Percentiles rank a stretch among this genome's conserved stretches.
Evolutionary conservation across 176 grass and related monocot genomes (phyloP).

Genomic region (Lolium perenne): DNA sequence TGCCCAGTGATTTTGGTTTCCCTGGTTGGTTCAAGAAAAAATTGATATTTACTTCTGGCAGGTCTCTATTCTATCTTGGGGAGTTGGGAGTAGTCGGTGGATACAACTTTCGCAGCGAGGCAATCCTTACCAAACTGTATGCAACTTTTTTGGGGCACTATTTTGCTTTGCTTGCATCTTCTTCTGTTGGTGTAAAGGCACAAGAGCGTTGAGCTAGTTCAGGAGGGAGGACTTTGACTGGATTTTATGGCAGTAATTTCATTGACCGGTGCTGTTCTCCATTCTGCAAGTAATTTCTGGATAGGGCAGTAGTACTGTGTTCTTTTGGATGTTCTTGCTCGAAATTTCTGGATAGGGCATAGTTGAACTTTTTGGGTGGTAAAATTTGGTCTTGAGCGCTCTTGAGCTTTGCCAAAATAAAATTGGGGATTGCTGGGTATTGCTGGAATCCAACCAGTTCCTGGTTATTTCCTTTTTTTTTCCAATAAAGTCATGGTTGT

Average conservation of each 20-base stretch:
- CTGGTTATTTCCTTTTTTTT: background rate
- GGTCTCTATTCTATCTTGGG: background rate
- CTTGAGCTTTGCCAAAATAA: background rate
- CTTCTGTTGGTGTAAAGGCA: background rate
- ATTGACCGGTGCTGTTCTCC: background rate
- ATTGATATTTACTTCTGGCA: background rate
- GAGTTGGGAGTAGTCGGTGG: constrained; percentile 18
- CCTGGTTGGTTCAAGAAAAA: background rate
- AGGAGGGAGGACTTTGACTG: constrained; percentile 2
- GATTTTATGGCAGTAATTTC: background rate
- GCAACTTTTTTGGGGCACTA: background rate
- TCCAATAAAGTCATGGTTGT: too few species aligned
- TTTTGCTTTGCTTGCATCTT: background rate
- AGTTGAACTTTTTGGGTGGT: background rate
- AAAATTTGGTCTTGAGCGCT: background rate
- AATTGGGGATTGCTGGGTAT: constrained; percentile 4
- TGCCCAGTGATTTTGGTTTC: constrained; percentile 30
- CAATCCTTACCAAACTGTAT: background rate
- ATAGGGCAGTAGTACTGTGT: too few species aligned
- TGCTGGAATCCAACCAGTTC: constrained; percentile 20
- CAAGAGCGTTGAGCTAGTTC: constrained; percentile 3
- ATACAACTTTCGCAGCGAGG: background rate
- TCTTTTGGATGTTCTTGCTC: constrained; percentile 10
- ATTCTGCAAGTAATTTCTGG: background rate
- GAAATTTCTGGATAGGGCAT: background rate